phyloP scores from a whole-genome alignment of 163 green algal species.

The Picocystis sp. region DNA sequence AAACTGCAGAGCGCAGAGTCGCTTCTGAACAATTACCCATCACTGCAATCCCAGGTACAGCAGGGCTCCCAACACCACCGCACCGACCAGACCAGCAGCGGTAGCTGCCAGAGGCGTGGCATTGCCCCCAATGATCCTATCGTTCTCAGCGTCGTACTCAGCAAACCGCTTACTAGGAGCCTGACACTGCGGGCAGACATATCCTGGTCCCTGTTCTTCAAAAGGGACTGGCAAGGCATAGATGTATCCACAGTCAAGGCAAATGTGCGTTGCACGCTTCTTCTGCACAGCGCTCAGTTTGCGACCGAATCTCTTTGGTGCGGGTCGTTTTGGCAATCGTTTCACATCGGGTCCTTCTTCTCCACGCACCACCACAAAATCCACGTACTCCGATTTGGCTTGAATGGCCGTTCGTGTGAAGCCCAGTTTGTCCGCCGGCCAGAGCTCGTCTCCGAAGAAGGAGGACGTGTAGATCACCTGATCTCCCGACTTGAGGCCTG shows the following conservation, averaged over 20 bases:
- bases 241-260: constrained; percentile 65
- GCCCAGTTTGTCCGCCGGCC: constrained; percentile 21
- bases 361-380: constrained; percentile 26
- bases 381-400: constrained; percentile 4
- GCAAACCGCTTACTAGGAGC: too few species aligned
- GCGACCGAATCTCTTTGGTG: constrained; percentile 71
- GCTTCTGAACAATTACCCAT: too few species aligned
- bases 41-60: too few species aligned
- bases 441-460: constrained; percentile 87
- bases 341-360: constrained; percentile 69
- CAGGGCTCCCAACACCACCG: too few species aligned
- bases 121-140: too few species aligned
- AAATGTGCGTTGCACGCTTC: constrained; percentile 85
- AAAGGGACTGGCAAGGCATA: constrained; percentile 17
- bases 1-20: too few species aligned
- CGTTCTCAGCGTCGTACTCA: too few species aligned
- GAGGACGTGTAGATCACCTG: constrained; percentile 69
- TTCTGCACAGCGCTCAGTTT: constrained; percentile 74
- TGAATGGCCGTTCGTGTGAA: background rate
- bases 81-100: too few species aligned
- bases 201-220: too few species aligned
- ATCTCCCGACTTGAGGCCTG: constrained; percentile 71
- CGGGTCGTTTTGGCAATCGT: constrained; percentile 74
- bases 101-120: too few species aligned
- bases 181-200: too few species aligned